These are phyloP conservation scores for Neurospora hispaniola DNA, from an alignment of 495 filamentous ascomycete species.

Conservation along the genomic window DNA sequence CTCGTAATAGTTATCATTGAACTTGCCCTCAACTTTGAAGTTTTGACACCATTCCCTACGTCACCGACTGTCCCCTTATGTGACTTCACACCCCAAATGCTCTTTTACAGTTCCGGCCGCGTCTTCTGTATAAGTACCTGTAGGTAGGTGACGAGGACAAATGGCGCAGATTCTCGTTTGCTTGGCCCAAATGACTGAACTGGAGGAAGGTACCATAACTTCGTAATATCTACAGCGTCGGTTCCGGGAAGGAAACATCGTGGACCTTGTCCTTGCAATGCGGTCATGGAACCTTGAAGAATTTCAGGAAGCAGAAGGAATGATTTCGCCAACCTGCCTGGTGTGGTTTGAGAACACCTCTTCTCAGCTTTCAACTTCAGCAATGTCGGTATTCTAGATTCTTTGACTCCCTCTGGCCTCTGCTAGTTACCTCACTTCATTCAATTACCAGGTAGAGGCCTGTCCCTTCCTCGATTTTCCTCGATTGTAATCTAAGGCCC, in stretches of 20 bases:
- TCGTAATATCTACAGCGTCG: not conserved
- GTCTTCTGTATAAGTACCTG: no score
- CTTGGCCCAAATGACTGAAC: not conserved
- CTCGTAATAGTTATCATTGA: not conserved
- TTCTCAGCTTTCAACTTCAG: not conserved
- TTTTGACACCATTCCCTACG: not conserved
- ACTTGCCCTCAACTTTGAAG: not conserved
- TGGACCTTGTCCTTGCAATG: not conserved
- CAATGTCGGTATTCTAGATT: no score
- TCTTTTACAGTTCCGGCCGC: not conserved
- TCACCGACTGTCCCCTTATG: not conserved
- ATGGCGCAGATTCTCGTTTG: not conserved
- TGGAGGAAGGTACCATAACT: not conserved
- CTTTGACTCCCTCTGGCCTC: not conserved
- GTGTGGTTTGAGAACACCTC: no score
- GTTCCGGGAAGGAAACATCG: not conserved
- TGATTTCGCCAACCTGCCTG: not conserved
- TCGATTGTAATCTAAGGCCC: not conserved
- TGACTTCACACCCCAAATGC: not conserved
- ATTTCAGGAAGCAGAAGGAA: not conserved
- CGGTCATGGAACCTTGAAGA: no score
- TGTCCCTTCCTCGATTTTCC: not conserved
- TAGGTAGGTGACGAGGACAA: not conserved
- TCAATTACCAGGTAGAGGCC: not conserved
- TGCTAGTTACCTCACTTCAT: not conserved